A percentile compares a stretch with the other conserved stretches of the same genome.
Conservation (phyloP, 306 rosid species). For the Ochetophila trinervis region DNA sequence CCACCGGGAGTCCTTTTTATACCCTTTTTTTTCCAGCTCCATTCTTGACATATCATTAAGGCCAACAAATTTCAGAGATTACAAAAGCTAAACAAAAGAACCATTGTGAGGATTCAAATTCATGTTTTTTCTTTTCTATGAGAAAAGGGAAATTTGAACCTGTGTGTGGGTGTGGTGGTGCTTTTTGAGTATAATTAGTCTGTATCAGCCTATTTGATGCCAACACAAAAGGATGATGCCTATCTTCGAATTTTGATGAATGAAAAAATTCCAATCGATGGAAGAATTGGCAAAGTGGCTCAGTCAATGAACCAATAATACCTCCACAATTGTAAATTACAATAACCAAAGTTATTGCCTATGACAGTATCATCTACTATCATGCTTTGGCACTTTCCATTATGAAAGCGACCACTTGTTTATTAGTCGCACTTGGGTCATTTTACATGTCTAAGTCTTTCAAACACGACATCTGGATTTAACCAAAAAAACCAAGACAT, state of each 20-base stretch:
- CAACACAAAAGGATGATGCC: conserved; percentile 7
- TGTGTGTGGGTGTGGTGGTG: too few relatives aligned
- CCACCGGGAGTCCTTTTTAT: background rate
- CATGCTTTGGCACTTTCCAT: conserved; percentile 9
- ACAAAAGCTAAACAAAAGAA: background rate
- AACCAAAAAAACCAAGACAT: too few relatives aligned
- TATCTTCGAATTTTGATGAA: background rate
- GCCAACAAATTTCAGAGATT: background rate
- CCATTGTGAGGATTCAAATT: too few relatives aligned
- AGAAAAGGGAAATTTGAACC: too few relatives aligned
- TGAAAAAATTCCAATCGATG: background rate
- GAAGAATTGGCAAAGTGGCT: background rate
- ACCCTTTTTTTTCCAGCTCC: background rate
- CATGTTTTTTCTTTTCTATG: too few relatives aligned
- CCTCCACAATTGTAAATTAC: background rate
- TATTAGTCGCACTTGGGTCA: conserved; percentile 11
- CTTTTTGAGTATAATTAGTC: background rate
- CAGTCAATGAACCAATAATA: conserved; percentile 16
- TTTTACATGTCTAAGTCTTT: background rate
- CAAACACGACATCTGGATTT: conserved; percentile 9
- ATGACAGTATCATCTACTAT: conserved; percentile 7
- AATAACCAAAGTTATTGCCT: background rate
- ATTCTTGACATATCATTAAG: background rate
- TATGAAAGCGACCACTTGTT: conserved; percentile 27
- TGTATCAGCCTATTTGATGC: conserved; percentile 4